phyloP scores from a whole-genome alignment of 1,139 yeast species.

The Magnusiomyces fungicola region DNA sequence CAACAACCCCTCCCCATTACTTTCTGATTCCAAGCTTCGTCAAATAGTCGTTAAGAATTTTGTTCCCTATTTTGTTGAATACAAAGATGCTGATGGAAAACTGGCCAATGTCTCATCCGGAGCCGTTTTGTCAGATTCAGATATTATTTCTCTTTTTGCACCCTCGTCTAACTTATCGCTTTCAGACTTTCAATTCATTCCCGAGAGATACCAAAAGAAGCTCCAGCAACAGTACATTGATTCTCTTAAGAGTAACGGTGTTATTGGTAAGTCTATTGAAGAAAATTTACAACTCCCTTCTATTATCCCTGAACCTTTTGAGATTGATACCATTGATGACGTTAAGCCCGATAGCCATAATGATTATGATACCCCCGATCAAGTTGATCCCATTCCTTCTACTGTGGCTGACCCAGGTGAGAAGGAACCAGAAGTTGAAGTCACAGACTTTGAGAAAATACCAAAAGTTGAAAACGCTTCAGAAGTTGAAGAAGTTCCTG shows the following conservation, averaged over 20 bases:
- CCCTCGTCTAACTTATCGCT: too few relatives aligned
- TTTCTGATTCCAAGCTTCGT: not conserved
- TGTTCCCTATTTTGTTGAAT: not conserved
- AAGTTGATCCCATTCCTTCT: too few relatives aligned
- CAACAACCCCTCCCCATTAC: not conserved
- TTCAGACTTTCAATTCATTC: not conserved
- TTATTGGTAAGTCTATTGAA: conserved; percentile 1
- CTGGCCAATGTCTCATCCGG: not conserved
- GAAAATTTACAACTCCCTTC: too few relatives aligned
- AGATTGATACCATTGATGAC: too few relatives aligned
- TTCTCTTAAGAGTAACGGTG: not conserved
- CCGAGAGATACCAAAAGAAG: not conserved
- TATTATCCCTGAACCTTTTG: too few relatives aligned
- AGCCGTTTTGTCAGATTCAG: not conserved
- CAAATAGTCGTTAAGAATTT: not conserved
- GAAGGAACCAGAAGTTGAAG: too few relatives aligned
- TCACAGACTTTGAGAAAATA: too few relatives aligned
- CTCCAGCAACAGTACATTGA: conserved; percentile 1
- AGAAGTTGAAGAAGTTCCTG: too few relatives aligned
- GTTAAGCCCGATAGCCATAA: too few relatives aligned
- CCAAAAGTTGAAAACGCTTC: too few relatives aligned
- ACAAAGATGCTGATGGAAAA: not conserved
- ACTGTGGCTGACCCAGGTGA: too few relatives aligned
- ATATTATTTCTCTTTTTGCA: not conserved
- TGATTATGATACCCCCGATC: too few relatives aligned